Conservation (phyloP, 108 stramenopile genomes). For the Ochromonas danica region DNA sequence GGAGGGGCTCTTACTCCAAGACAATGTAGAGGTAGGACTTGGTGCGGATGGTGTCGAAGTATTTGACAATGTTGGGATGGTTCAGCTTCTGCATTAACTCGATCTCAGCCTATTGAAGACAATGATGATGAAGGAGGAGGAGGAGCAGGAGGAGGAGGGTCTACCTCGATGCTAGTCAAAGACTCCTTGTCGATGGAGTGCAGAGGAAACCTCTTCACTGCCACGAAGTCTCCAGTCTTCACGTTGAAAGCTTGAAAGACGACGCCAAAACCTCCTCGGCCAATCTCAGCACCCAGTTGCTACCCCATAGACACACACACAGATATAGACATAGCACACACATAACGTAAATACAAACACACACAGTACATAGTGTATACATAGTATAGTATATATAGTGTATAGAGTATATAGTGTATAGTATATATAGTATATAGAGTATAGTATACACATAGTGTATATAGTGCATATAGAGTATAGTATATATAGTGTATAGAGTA, state of each 20-base stretch:
- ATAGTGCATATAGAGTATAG: too few species aligned
- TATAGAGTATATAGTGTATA: too few species aligned
- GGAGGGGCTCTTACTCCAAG: conserved; percentile 52
- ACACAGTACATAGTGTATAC: too few species aligned
- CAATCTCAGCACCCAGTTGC: conserved; percentile 56
- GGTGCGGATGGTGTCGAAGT: conserved; percentile 56
- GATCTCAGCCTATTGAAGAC: conserved; percentile 51
- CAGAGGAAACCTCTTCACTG: conserved; percentile 55
- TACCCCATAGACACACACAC: too few species aligned
- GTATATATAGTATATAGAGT: too few species aligned
- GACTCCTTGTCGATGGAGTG: conserved; percentile 45
- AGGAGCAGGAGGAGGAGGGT: too few species aligned
- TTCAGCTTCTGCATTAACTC: conserved; percentile 61
- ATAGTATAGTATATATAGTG: too few species aligned
- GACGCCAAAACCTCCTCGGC: conserved; percentile 56
- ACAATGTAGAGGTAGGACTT: conserved; percentile 55
- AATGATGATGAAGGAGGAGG: too few species aligned
- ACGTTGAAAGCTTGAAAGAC: conserved; percentile 58
- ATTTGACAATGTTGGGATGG: conserved; percentile 65
- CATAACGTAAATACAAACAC: too few species aligned
- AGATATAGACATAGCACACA: too few species aligned
- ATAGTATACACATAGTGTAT: too few species aligned
- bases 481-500: too few species aligned
- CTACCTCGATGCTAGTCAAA: conserved; percentile 22
- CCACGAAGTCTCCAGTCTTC: conserved; percentile 54